Percentiles rank a stretch among this genome's conserved stretches.
Conservation (phyloP, 345 rosid species). For the Luvunga scandens region DNA sequence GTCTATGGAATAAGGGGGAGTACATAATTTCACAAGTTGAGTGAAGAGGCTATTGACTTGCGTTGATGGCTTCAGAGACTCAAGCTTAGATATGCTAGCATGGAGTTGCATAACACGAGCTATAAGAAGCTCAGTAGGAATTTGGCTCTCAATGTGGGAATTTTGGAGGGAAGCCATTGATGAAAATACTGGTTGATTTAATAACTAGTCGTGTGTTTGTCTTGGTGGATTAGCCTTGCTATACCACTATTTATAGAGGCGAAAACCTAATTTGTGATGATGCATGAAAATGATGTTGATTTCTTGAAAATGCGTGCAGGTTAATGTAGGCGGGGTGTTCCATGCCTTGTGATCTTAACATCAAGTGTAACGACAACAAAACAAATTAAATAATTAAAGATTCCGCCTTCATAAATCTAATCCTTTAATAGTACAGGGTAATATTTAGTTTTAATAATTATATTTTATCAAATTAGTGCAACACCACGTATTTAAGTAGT, state of each 20-base stretch:
- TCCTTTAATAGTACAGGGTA: background rate
- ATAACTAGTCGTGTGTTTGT: background rate
- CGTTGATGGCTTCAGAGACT: constrained; percentile 24
- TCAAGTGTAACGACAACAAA: background rate
- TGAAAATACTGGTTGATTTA: background rate
- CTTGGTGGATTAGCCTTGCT: background rate
- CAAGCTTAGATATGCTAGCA: constrained; percentile 25
- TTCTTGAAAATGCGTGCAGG: background rate
- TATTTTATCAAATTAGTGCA: too few species aligned
- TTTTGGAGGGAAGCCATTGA: constrained; percentile 34
- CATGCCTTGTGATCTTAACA: background rate
- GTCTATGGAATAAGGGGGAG: constrained; percentile 23
- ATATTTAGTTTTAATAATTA: too few species aligned
- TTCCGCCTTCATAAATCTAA: background rate
- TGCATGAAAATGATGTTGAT: background rate
- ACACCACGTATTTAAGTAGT: too few species aligned
- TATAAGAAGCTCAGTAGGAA: constrained; percentile 19
- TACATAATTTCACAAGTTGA: constrained; percentile 29
- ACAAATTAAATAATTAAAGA: background rate
- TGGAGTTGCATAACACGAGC: constrained; percentile 27
- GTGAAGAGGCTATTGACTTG: constrained; percentile 28
- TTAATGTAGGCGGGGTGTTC: background rate
- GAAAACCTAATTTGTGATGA: background rate
- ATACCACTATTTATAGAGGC: background rate
- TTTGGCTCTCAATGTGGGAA: constrained; percentile 6